A percentile compares a stretch with the other conserved stretches of the same genome.
phyloP scores from a whole-genome alignment of 176 grass and related monocot genomes.

The Alloteropsis semialata region DNA sequence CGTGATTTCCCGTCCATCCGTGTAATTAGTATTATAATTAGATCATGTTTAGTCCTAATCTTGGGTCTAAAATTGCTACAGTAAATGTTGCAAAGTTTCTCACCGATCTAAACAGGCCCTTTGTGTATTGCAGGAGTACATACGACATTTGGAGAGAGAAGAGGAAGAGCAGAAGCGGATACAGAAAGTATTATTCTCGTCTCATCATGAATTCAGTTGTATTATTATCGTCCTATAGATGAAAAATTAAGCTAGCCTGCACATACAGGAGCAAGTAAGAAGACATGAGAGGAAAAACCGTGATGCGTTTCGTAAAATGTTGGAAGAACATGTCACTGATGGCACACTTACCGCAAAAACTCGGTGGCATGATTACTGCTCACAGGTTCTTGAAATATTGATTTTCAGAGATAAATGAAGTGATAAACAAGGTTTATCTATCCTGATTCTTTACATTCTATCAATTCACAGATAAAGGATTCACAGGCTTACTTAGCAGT shows the following conservation, averaged over 20 bases:
- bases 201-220: not conserved
- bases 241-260: not conserved
- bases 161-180: conserved; percentile 79
- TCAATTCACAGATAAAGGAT: conserved; percentile 73
- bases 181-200: conserved; percentile 58
- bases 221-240: not conserved
- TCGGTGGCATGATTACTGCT: conserved; percentile 83
- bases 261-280: conserved; percentile 64
- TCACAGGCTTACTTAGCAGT: conserved; percentile 66
- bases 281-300: conserved; percentile 87
- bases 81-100: too few relatives aligned
- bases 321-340: conserved; percentile 77
- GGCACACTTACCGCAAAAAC: conserved; percentile 85
- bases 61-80: too few relatives aligned
- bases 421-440: not conserved
- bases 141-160: conserved; percentile 76
- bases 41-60: too few relatives aligned
- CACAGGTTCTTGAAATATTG: conserved; percentile 52
- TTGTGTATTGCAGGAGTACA: conserved; percentile 72
- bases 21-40: too few relatives aligned
- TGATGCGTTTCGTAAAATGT: conserved; percentile 80
- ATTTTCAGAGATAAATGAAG: conserved; percentile 1
- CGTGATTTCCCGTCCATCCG: too few relatives aligned
- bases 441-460: conserved; percentile 28
- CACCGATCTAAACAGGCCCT: too few relatives aligned